Percentiles rank a stretch among this genome's conserved stretches.
phyloP scores from a whole-genome alignment of 2,329 filamentous ascomycete genomes.

The Aspergillus quadricinctus region DNA sequence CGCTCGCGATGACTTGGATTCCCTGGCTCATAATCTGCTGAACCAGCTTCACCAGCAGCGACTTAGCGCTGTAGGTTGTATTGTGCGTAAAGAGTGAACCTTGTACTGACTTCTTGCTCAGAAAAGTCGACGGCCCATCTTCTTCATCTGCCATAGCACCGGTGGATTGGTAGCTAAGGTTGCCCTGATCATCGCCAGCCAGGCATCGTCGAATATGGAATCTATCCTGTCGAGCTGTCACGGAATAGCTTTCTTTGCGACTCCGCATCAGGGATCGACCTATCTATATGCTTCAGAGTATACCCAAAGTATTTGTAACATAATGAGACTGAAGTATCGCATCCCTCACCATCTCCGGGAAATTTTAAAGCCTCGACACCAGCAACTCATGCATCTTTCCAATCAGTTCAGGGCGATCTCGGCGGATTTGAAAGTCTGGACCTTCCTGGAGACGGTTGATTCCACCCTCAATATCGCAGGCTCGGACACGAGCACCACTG shows the following conservation, averaged over 20 bases:
- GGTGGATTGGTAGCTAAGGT: conserved; percentile 59
- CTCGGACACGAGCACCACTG: conserved; percentile 35
- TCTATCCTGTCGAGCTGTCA: conserved; percentile 54
- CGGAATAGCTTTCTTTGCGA: conserved; percentile 58
- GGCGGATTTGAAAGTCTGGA: conserved; percentile 58
- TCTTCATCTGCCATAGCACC: conserved; percentile 60
- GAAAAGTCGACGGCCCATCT: conserved; percentile 45
- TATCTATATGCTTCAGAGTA: conserved; percentile 58
- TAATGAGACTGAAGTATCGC: conserved; percentile 50
- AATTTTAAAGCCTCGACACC: conserved; percentile 49
- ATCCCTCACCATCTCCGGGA: conserved; percentile 50
- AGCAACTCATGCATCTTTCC: conserved; percentile 46
- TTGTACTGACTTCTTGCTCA: conserved; percentile 2
- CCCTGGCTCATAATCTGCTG: conserved; percentile 21
- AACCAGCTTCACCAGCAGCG: conserved; percentile 21
- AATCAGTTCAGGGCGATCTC: conserved; percentile 55
- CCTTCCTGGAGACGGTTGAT: conserved; percentile 60
- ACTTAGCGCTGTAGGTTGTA: conserved; percentile 6
- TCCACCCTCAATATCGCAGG: conserved; percentile 49
- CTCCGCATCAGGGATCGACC: conserved; percentile 60
- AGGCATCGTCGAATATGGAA: conserved; percentile 20
- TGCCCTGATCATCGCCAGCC: conserved; percentile 43
- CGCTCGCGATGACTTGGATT: conserved; percentile 24
- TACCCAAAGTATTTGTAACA: conserved; percentile 49
- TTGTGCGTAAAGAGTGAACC: conserved; percentile 7